phyloP scores from a whole-genome alignment of 2,329 filamentous ascomycete genomes.

The Diplodia mutila region DNA sequence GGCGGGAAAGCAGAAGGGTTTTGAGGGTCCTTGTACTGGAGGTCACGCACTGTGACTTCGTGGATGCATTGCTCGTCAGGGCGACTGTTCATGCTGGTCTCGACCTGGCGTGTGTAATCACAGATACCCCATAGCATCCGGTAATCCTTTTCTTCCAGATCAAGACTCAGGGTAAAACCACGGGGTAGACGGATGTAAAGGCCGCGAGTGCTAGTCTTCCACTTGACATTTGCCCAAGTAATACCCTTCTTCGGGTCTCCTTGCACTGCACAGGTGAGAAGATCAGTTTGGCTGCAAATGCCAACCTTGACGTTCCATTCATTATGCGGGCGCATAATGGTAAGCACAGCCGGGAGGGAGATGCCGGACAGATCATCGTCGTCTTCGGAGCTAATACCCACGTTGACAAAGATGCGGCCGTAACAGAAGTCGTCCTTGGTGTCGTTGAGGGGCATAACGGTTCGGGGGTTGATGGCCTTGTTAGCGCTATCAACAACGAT shows the following conservation, averaged over 20 bases:
- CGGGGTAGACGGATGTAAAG: slow-evolving; percentile 74
- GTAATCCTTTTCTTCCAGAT: slow-evolving; percentile 77
- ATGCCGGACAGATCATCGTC: slow-evolving; percentile 66
- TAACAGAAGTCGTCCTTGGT: slow-evolving; percentile 75
- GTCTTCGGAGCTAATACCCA: slow-evolving; percentile 73
- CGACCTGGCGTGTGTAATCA: slow-evolving; percentile 79
- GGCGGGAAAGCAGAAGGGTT: slow-evolving; percentile 73
- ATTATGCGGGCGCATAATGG: slow-evolving; percentile 70
- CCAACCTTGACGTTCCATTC: slow-evolving; percentile 73
- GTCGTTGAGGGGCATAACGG: slow-evolving; percentile 78
- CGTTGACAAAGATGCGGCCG: slow-evolving; percentile 74
- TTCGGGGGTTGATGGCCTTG: slow-evolving; percentile 55
- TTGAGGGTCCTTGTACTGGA: slow-evolving; percentile 80
- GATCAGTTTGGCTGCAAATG: slow-evolving; percentile 77
- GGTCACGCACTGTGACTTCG: slow-evolving; percentile 69
- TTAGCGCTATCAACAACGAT: slow-evolving; percentile 50
- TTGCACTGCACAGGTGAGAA: slow-evolving; percentile 75
- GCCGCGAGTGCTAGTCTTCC: slow-evolving; percentile 69
- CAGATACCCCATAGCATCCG: slow-evolving; percentile 80
- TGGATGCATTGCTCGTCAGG: slow-evolving; percentile 72
- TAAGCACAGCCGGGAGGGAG: slow-evolving; percentile 73
- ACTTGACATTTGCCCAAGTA: slow-evolving; percentile 80
- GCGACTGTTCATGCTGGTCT: slow-evolving; percentile 69
- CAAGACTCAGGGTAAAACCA: slow-evolving; percentile 72
- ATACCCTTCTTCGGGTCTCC: slow-evolving; percentile 68